phyloP scores from a whole-genome alignment of 2,329 filamentous ascomycete genomes.

The Fusarium bactridioides region DNA sequence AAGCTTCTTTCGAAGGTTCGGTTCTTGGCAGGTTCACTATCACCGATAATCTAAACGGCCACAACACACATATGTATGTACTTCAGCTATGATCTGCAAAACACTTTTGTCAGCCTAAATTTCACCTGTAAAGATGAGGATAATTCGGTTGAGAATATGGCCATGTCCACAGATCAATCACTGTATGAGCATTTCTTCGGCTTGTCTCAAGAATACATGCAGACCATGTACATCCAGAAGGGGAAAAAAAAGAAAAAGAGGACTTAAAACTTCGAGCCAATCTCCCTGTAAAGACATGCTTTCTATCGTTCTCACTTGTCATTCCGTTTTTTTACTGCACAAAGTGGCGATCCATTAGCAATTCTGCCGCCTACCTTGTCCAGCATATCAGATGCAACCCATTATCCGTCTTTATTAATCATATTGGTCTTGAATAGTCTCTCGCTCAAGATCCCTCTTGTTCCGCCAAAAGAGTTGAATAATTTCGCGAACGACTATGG shows the following conservation, averaged over 20 bases:
- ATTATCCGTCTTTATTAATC: not conserved
- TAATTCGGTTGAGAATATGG: no score
- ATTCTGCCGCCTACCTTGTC: not conserved
- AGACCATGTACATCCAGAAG: no score
- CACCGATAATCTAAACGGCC: not conserved
- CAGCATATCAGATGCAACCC: not conserved
- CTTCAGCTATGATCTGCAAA: not conserved
- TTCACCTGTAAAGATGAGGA: not conserved
- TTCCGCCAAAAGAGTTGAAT: not conserved
- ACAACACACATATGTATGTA: not conserved
- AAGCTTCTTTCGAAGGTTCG: slow-evolving; percentile 11
- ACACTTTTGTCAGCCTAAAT: not conserved
- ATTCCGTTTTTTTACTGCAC: no score
- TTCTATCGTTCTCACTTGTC: no score
- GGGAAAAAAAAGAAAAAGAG: no score
- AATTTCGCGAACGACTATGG: not conserved
- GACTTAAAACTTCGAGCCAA: no score
- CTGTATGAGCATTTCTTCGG: no score
- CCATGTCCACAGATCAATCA: no score
- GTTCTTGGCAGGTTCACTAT: not conserved
- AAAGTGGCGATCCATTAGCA: not conserved
- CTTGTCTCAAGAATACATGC: no score
- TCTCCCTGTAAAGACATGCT: no score
- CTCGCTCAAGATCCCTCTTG: not conserved
- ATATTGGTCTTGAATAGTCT: no score